These are phyloP conservation scores for Phytophthora macrochlamydospora DNA, from an alignment of 352 stramenopile genomes.

Conservation along the genomic window DNA sequence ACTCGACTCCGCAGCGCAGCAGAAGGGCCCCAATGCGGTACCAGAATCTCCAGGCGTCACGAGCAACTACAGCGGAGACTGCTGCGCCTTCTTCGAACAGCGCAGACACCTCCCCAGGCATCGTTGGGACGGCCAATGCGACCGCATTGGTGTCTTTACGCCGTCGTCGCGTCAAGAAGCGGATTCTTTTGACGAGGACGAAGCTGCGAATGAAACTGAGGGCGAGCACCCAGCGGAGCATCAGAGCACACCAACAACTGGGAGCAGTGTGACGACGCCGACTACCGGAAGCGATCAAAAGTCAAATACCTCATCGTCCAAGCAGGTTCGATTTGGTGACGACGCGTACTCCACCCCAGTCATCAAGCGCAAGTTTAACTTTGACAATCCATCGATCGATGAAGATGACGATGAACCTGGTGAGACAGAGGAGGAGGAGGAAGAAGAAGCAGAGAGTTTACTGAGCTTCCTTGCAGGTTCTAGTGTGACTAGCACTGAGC, in stretches of 20 bases:
- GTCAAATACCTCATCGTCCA: conserved; percentile 35
- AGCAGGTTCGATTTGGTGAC: conserved; percentile 61
- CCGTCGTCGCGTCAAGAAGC: conserved; percentile 4
- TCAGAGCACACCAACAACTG: conserved; percentile 27
- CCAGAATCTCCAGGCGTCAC: conserved; percentile 22
- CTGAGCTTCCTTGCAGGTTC: conserved; percentile 63
- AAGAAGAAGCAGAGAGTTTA: conserved; percentile 36
- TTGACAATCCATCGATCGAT: conserved; percentile 59
- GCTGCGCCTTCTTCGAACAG: conserved; percentile 28
- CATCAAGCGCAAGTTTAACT: conserved; percentile 65
- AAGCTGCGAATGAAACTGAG: neutral
- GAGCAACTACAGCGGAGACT: conserved; percentile 39
- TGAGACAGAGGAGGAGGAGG: conserved; percentile 30
- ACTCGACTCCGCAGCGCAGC: conserved; percentile 17
- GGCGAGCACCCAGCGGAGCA: conserved; percentile 4
- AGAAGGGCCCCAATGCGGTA: conserved; percentile 16
- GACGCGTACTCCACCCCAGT: conserved; percentile 62
- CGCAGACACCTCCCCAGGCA: conserved; percentile 12
- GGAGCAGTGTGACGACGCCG: conserved; percentile 38
- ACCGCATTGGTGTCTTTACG: conserved; percentile 3
- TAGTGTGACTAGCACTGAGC: conserved; percentile 53
- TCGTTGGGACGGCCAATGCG: neutral
- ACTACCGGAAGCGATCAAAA: conserved; percentile 63
- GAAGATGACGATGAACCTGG: conserved; percentile 38
- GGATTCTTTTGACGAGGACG: neutral